Conservation (phyloP, 2,329 filamentous ascomycete species). For the Pyrenophora tritici-repentis region DNA sequence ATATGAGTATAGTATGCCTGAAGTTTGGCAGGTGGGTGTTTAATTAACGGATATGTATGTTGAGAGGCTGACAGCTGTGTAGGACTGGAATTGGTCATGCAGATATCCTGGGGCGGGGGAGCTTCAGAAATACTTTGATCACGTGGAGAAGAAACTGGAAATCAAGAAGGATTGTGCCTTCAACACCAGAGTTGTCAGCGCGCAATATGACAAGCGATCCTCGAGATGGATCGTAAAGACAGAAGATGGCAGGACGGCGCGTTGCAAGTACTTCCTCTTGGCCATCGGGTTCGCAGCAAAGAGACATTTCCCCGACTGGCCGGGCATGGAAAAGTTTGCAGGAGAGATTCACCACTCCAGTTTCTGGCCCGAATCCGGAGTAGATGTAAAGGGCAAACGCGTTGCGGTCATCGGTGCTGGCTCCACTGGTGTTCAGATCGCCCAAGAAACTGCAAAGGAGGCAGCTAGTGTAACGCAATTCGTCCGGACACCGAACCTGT, state of each 20-base stretch:
- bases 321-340: conserved; percentile 64
- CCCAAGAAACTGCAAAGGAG: conserved; percentile 62
- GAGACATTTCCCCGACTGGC: conserved; percentile 65
- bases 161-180: conserved; percentile 64
- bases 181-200: conserved; percentile 60
- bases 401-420: conserved; percentile 69
- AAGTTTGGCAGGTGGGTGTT: conserved; percentile 50
- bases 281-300: conserved; percentile 64
- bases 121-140: conserved; percentile 63
- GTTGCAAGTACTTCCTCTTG: conserved; percentile 58
- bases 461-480: conserved; percentile 62
- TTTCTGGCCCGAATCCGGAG: conserved; percentile 63
- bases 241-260: conserved; percentile 57
- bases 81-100: conserved; percentile 62
- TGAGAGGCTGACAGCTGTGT: not conserved
- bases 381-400: conserved; percentile 63
- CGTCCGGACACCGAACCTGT: conserved; percentile 70
- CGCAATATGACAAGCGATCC: conserved; percentile 55
- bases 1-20: conserved; percentile 55
- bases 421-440: conserved; percentile 67
- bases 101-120: conserved; percentile 60
- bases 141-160: conserved; percentile 60
- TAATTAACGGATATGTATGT: not conserved
- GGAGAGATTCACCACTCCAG: conserved; percentile 65
- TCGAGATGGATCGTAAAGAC: conserved; percentile 59